Base-by-base conservation (phyloP, 2,329 filamentous ascomycete species). In the Metarhizium album region DNA sequence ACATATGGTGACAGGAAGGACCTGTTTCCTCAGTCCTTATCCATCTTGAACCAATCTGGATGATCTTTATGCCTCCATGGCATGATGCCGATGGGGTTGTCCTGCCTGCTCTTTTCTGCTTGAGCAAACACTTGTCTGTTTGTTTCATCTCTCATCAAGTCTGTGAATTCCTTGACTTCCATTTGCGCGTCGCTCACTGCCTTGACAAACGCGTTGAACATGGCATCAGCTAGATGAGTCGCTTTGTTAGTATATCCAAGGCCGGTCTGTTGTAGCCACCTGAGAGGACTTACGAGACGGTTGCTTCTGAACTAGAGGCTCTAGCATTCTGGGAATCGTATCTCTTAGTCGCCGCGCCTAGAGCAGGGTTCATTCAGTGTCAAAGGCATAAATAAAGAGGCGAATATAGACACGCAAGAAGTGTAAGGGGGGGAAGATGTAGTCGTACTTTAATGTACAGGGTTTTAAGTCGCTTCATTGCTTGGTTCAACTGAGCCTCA, bases 61-160 rank as follows among this genome's bases (percentile, higher is more conserved):
- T 83, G 71, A 35, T 84, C 77, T 50, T 70, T 73, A 20, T 78
- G 72, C 46, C 70, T 72, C 81, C 81, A 84, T 2, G 75, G 73
- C 57, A 73, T 76, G 55, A 84, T 82, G 3, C 74, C 76, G 47
- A 72, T 70, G 0, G 78, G 75, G 42, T 81, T 75, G 38, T 75
- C 71, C 49, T 73, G 67, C 18, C 73, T 73, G 57, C 80, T 82
- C 58, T 74, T 71, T 40, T 64, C 69, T 2, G 74, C 78, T 51
- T 76, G 71, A 11, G 75, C 70, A 49, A 84, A 67, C 11, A 80
- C 68, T 48, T 72, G 72, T 43, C 68, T 70, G 53, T 66, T 75
- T 43, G 72, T 68, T 4, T 75, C 72, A 55, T 69, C 69, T 11
- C 64, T 70, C 60, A 76, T 71, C 6, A 74, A 61, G 4, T 74